Evolutionary conservation across 306 rosid genomes (phyloP).

Genomic region (Dicorynia guianensis): DNA sequence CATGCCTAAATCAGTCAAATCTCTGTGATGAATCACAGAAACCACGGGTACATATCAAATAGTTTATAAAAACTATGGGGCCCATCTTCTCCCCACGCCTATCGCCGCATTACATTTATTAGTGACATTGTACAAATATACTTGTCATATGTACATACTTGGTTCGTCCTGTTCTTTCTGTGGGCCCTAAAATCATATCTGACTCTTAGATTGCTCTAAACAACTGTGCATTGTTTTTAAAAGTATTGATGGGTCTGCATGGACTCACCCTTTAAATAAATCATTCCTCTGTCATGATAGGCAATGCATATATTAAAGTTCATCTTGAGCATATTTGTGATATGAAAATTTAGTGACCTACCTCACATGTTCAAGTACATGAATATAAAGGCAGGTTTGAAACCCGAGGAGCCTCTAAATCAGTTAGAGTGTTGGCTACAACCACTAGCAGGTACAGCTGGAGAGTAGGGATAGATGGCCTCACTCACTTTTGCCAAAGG

Average conservation of each 20-base stretch:
- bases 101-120: constrained; percentile 3
- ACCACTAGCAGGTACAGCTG: constrained; percentile 33
- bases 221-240: constrained; percentile 36
- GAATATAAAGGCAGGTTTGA: constrained; percentile 49
- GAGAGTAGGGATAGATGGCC: constrained; percentile 39
- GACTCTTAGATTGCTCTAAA: constrained; percentile 25
- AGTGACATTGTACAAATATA: constrained; percentile 34
- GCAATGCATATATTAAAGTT: not conserved
- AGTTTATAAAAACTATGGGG: not conserved
- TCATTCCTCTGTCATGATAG: constrained; percentile 14
- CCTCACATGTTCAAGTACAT: constrained; percentile 38
- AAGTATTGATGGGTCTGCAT: constrained; percentile 13
- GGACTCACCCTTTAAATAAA: constrained; percentile 22
- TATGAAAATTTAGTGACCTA: constrained; percentile 11
- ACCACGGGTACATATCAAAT: not conserved
- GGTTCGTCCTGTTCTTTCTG: constrained; percentile 22
- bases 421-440: constrained; percentile 43
- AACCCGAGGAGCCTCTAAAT: constrained; percentile 39
- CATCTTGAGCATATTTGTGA: constrained; percentile 1
- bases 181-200: constrained; percentile 25
- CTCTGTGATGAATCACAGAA: constrained; percentile 7
- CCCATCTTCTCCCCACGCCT: constrained; percentile 17
- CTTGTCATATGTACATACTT: constrained; percentile 32
- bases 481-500: constrained; percentile 18
- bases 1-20: constrained; percentile 10